These are phyloP conservation scores for Heliophila coronopifolia DNA, from an alignment of 441 rosid genomes.

Conservation along the genomic window DNA sequence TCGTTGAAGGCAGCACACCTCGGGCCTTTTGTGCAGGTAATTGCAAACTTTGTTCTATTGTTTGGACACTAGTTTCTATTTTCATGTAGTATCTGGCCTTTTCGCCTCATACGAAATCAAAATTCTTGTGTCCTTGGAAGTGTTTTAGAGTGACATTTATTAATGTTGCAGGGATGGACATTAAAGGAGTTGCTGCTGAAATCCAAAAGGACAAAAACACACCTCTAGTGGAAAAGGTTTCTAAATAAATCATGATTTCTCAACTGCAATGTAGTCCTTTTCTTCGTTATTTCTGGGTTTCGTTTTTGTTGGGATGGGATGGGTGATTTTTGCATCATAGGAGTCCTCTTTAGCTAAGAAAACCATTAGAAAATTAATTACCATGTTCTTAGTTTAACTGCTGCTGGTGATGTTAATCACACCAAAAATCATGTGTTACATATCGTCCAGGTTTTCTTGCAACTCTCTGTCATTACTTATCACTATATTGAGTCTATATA, in stretches of 20 bases:
- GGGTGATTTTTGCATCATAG: not conserved
- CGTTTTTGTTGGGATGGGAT: not conserved
- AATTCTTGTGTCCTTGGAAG: slow-evolving; percentile 21
- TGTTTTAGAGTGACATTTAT: slow-evolving; percentile 35
- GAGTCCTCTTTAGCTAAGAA: not conserved
- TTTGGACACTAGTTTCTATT: not conserved
- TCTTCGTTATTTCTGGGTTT: not conserved
- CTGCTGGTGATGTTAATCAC: slow-evolving; percentile 76
- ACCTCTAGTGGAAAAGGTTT: slow-evolving; percentile 82
- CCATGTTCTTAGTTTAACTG: slow-evolving; percentile 41
- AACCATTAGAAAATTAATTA: slow-evolving; percentile 25
- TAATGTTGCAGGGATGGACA: slow-evolving; percentile 87
- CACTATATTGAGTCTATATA: not conserved
- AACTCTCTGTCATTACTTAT: slow-evolving; percentile 19
- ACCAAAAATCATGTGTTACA: slow-evolving; percentile 42
- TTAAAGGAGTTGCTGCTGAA: slow-evolving; percentile 88
- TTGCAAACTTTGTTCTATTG: not conserved
- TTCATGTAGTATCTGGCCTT: not conserved
- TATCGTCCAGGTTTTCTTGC: slow-evolving; percentile 64
- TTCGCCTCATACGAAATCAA: not conserved
- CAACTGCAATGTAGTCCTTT: not conserved
- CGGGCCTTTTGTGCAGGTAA: slow-evolving; percentile 87
- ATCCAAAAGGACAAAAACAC: slow-evolving; percentile 74
- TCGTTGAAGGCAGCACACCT: slow-evolving; percentile 64
- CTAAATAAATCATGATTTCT: slow-evolving; percentile 14